These are phyloP conservation scores for Trichoderma sp. DNA, from an alignment of 2,329 filamentous ascomycete species.

Conservation along the genomic window DNA sequence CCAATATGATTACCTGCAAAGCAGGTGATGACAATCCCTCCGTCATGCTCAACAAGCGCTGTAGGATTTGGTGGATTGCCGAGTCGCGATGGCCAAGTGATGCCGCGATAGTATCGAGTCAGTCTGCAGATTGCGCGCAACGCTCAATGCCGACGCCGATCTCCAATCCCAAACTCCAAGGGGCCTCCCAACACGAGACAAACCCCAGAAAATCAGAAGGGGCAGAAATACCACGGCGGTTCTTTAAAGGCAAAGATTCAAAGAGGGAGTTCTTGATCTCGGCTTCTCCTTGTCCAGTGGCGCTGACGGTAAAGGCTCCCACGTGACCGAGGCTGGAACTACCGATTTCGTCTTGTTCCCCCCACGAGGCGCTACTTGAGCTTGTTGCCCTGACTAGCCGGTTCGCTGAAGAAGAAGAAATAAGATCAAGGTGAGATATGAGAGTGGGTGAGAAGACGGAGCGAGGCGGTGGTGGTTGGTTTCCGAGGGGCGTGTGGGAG, in stretches of 20 bases:
- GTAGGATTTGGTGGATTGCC: not conserved
- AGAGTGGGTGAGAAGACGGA: not conserved
- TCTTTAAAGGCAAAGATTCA: not conserved
- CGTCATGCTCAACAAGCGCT: constrained; percentile 22
- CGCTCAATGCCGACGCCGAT: constrained; percentile 9
- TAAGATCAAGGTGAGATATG: not conserved
- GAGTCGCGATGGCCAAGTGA: not conserved
- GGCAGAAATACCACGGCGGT: not conserved
- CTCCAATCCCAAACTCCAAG: not conserved
- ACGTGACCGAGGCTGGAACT: constrained; percentile 11
- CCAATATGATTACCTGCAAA: constrained; percentile 74
- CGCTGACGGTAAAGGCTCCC: not conserved
- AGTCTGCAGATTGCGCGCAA: constrained; percentile 6
- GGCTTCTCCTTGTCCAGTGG: constrained; percentile 11
- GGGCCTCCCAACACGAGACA: not conserved
- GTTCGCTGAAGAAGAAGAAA: not conserved
- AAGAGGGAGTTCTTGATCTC: not conserved
- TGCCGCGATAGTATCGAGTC: not conserved
- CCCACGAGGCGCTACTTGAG: constrained; percentile 5
- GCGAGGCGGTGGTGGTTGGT: not conserved
- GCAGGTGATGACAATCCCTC: constrained; percentile 45
- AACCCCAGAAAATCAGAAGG: not conserved
- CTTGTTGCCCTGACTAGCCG: constrained; percentile 19
- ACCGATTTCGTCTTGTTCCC: not conserved
- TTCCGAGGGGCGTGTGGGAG: not conserved